Base-by-base conservation (phyloP, 2,329 filamentous ascomycete species). In the Botryotinia convoluta region DNA sequence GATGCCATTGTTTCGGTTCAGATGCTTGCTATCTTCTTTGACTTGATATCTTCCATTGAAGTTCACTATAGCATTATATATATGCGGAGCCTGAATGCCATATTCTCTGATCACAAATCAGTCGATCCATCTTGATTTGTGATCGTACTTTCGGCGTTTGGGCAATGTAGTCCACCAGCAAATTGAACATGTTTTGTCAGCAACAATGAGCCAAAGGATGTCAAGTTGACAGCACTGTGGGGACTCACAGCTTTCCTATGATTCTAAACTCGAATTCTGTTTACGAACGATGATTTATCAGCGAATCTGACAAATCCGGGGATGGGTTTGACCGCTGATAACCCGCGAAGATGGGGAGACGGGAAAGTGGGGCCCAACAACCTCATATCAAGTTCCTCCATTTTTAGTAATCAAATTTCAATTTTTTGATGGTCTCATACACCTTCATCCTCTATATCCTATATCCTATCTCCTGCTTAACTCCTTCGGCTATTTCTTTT, bases 1-100 rank as follows among this genome's bases (percentile, higher is more conserved):
- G 71, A 68, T 29, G 70, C 18, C 70, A 72, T 72, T 44, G 26
- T 63, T n/a, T 42, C 51, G 4, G 57, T 64, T 35, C 5, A 45
- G 29, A 32, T 64, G 4, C 29, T 64, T 64, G 10, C 5, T 22
- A 7, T 64, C 18, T 44, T 20, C 10, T 35, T 45, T 45, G 62
- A 32, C 26, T 35, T 7, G 26, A 14, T 29, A 45, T 45, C 2
- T 18, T 26, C 32, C 3, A 32, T 59, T 9, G 7, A 12, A 45
- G 29, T 22, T 54, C 22, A 39, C 14, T 20, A 45, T 35, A 12
- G n/a, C 2, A 45, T 20, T 67, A 59, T 59, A 32, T 35, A 69
- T 26, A 32, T n/a, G 12, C 37, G 42, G 1, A 42, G 26, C 8
- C 37, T 35, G 51, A 39, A 20, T 8, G n/a, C 16, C 39, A 16